phyloP scores from a whole-genome alignment of 768 basidiomycete genomes.

The Lentinula sp. region DNA sequence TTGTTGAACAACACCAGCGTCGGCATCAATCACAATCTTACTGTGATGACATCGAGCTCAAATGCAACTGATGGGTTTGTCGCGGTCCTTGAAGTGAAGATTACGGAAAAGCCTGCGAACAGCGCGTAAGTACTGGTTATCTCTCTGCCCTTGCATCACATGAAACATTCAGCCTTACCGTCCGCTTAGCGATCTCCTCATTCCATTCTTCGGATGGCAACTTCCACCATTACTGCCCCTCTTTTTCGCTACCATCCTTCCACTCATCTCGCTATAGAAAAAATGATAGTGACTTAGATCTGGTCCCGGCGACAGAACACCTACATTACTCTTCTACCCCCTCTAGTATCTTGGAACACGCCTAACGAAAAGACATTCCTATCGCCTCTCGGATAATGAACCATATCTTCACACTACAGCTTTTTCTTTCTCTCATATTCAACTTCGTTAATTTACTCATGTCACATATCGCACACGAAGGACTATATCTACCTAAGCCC shows the following conservation, averaged over 20 bases:
- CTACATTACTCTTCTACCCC: background rate
- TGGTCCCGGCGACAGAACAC: slow-evolving; percentile 3
- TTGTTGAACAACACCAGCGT: slow-evolving; percentile 62
- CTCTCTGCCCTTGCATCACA: background rate
- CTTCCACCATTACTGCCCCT: background rate
- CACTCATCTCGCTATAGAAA: background rate
- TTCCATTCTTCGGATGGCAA: background rate
- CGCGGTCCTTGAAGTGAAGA: slow-evolving; percentile 68
- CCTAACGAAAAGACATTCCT: background rate
- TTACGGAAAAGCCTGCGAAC: slow-evolving; percentile 34
- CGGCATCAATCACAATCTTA: slow-evolving; percentile 62
- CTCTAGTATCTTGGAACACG: background rate
- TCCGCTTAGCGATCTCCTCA: background rate
- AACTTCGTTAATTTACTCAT: background rate
- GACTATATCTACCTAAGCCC: background rate
- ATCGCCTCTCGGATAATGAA: background rate
- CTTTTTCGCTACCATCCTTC: background rate
- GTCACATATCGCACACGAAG: background rate
- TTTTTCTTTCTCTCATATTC: background rate
- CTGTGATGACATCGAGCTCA: slow-evolving; percentile 42
- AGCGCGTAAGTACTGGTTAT: slow-evolving; percentile 3
- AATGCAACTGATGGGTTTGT: slow-evolving; percentile 80
- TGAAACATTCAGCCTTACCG: background rate
- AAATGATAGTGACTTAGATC: background rate
- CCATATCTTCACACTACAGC: background rate